Percentiles rank a stretch among this genome's conserved stretches.
Conservation (phyloP, 345 rosid genomes). For the Citrus reticulata region DNA sequence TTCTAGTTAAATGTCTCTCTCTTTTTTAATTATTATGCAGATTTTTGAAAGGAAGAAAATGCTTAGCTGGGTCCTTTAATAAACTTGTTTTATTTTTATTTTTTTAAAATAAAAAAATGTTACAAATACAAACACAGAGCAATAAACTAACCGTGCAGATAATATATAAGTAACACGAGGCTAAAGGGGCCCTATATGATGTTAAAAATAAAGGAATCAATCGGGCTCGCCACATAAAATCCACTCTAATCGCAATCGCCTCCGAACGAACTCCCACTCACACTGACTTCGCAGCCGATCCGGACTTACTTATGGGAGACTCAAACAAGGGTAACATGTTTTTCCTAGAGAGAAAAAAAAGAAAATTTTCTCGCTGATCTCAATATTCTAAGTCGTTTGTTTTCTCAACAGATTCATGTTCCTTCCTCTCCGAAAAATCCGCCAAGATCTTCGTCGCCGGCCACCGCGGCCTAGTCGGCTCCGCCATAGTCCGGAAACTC, state of each 20-base stretch:
- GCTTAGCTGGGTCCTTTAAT: too few relatives aligned
- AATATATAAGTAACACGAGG: too few relatives aligned
- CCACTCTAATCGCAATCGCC: background rate
- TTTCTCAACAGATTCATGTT: conserved; percentile 12
- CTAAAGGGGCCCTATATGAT: too few relatives aligned
- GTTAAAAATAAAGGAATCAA: too few relatives aligned
- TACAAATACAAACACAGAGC: too few relatives aligned
- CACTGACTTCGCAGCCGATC: background rate
- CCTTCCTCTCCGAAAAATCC: conserved; percentile 59
- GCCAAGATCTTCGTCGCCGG: conserved; percentile 95
- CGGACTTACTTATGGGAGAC: background rate
- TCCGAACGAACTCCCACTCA: background rate
- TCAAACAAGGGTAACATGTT: background rate
- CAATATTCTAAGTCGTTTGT: background rate
- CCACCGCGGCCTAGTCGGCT: conserved; percentile 89
- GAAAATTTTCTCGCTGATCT: background rate
- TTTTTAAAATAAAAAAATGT: too few relatives aligned
- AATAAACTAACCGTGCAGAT: too few relatives aligned
- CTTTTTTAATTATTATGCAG: too few relatives aligned
- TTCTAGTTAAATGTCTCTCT: too few relatives aligned
- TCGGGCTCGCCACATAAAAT: too few relatives aligned
- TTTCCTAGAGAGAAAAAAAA: background rate
- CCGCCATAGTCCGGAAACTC: conserved; percentile 82
- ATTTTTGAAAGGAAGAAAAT: too few relatives aligned
- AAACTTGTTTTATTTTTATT: too few relatives aligned